Base-by-base conservation (phyloP, 768 basidiomycete species). In the Leccinum pellstonianum region DNA sequence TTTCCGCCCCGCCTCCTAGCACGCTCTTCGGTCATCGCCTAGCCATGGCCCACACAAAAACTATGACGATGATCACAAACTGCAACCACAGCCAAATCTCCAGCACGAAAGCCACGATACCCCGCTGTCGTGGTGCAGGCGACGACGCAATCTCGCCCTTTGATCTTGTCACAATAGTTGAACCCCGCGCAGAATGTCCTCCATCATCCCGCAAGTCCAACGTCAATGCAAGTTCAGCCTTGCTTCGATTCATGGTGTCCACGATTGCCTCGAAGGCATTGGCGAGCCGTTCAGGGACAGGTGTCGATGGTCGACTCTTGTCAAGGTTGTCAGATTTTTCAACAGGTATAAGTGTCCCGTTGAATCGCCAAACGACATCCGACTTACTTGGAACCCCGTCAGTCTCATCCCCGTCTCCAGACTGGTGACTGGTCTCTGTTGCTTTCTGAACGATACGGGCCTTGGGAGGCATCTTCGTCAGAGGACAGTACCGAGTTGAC, bases 81-180 rank as follows among this genome's bases (percentile, higher is more conserved):
- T 94, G 92, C 60, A 92, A 70, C 90, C 91, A 91, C 62, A 93
- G 72, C 92, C 92, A 93, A 21, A 90, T 70, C 74, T 91, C 88
- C 52, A 93, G 66, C 63, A 92, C 70, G 52, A 88, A 73, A 43
- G 69, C 74, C 35, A 76, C 75, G 21, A 79, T 61, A 7, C 73
- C 67, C 6, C 77, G 75, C 15, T 72, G 67, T 58, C 69, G 72
- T 0, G 71, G 70, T 17, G 56, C 54, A 19, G 57, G 43, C 17
- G 57, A n/a, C 4, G 66, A 60, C 59, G 64, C 49, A 54, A 56
- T 41, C 41, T 48, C 48, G 6, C 47, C 58, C 33, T 52, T 51
- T 5, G 64, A 63, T n/a, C 27, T 62, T 50, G 27, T 35, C 25
- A 25, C 52, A 6, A 27, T 47, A 4, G n/a, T 4, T 8, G 61